Evolutionary conservation across 2,329 filamentous ascomycete species (phyloP).

Genomic region (Didymosphaeria variabile): DNA sequence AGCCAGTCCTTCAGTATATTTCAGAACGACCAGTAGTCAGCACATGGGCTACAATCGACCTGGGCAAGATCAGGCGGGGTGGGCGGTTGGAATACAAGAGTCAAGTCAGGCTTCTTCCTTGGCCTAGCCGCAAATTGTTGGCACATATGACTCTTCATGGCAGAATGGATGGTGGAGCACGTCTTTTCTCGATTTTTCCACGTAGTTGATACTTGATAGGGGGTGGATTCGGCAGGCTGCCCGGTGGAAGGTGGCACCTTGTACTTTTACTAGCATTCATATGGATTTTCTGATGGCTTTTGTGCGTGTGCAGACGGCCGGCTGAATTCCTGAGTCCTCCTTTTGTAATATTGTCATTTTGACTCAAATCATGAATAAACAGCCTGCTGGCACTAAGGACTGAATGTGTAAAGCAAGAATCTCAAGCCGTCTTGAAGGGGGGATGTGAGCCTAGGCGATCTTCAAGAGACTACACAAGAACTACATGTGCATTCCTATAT

Average conservation of each 20-base stretch:
- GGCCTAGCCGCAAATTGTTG: not conserved
- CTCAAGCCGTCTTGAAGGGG: not conserved
- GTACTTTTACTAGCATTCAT: conserved; percentile 48
- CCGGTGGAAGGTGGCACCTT: conserved; percentile 25
- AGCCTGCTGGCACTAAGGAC: not conserved
- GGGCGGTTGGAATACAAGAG: conserved; percentile 6
- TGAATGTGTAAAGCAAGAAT: not conserved
- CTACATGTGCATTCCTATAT: not conserved
- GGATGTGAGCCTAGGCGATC: not conserved
- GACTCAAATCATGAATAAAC: not conserved
- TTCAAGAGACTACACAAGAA: not conserved
- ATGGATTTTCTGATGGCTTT: conserved; percentile 28
- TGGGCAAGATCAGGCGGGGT: conserved; percentile 3
- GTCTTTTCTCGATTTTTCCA: conserved; percentile 2
- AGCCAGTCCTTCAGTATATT: conserved; percentile 1
- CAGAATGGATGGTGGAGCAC: not conserved
- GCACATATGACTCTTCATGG: not conserved
- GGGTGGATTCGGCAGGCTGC: conserved; percentile 3
- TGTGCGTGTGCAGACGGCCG: conserved; percentile 11
- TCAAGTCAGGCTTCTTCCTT: not conserved
- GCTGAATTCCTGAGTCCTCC: not conserved
- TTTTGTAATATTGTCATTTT: not conserved
- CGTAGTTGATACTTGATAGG: not conserved
- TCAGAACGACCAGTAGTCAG: not conserved
- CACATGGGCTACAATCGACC: conserved; percentile 3